Conservation (phyloP, 345 rosid genomes). For the Populus nigra region DNA sequence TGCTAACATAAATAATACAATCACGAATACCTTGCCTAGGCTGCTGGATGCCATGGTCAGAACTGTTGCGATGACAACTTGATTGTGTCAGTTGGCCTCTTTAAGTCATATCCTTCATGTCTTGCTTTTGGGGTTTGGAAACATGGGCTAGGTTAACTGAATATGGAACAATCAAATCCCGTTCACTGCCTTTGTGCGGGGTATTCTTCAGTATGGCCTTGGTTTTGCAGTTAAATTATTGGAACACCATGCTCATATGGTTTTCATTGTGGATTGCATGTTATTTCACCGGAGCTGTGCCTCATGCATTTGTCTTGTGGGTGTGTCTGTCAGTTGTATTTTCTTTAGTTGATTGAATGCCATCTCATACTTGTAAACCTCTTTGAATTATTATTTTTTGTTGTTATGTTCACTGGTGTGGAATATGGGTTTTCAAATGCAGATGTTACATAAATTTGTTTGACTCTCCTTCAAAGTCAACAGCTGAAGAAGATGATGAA, state of each 20-base stretch:
- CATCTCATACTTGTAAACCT: not conserved
- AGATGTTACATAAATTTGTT: constrained; percentile 89
- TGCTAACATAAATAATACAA: not conserved
- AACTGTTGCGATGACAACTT: not conserved
- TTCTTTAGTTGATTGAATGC: not conserved
- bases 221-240: not conserved
- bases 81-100: not conserved
- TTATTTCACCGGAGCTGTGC: not conserved
- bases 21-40: not conserved
- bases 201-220: not conserved
- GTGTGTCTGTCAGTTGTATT: not conserved
- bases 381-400: not conserved
- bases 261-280: not conserved
- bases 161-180: not conserved
- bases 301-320: not conserved
- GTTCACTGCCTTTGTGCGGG: not conserved
- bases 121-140: not conserved
- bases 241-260: not conserved
- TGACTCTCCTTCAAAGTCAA: constrained; percentile 77
- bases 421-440: constrained; percentile 25
- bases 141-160: not conserved
- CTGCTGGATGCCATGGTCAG: not conserved
- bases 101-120: not conserved
- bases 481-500: constrained; percentile 69
- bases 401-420: not conserved